Base-by-base conservation (phyloP, 768 basidiomycete genomes). In the Russula olivacea region DNA sequence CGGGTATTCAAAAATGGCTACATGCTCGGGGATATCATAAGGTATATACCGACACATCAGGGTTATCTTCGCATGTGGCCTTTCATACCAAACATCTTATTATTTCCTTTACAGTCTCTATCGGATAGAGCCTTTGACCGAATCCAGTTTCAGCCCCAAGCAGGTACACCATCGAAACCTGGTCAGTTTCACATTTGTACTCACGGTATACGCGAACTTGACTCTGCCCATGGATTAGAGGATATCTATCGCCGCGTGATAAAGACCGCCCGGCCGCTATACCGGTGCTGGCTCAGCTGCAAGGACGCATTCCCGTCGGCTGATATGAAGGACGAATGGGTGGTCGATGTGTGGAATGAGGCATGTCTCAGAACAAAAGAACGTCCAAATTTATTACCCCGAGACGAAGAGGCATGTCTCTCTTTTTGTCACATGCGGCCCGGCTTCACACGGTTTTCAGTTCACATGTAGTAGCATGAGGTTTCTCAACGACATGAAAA, bases 271-370 rank as follows among this genome's bases (percentile, higher is more conserved):
- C 47, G 30, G 14, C 10, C 47, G 12, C 53, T 59, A 6, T 55
- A 41, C n/a, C 36, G 58, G 19, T 43, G 47, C 15, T 17, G 45
- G 17, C 58, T 64, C 23, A 36, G 30, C 40, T 59, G 63, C 53
- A 59, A 45, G 11, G 32, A 64, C 11, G 63, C 63, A 15, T 64
- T 64, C 45, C 58, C 63, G 3, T 41, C 58, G 12, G 9, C 28
- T 12, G 1, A 36, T 17, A 32, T 2, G 30, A 55, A 15, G 40
- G 23, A 15, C 0, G 23, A 36, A 2, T 64, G 53, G 58, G 47
- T 0, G 10, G 19, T 4, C 10, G n/a, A 0, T 17, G 53, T 51
- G 15, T 64, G 58, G 58, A 17, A 11, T 11, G 40, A 55, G 2
- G 63, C 63, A 15, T 59, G 58, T 43, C n/a, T 1, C 3, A 50